phyloP scores from a whole-genome alignment of 352 stramenopile genomes.

The Pythium plurisporium region DNA sequence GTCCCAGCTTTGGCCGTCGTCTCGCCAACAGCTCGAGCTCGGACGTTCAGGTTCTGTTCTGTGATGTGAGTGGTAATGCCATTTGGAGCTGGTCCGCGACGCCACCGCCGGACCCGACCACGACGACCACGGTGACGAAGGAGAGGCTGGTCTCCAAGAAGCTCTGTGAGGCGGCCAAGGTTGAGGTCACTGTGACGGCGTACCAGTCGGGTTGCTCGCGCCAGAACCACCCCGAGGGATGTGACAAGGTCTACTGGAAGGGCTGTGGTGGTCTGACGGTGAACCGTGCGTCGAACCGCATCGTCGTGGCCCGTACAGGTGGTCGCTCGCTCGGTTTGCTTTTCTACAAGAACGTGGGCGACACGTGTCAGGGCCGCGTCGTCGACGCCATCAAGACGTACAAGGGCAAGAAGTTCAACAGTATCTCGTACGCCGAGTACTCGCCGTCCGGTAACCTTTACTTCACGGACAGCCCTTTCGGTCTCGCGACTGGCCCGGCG shows the following conservation, averaged over 20 bases:
- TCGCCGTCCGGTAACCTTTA: constrained; percentile 59
- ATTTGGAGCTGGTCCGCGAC: constrained; percentile 69
- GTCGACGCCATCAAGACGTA: constrained; percentile 71
- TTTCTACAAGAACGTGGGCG: constrained; percentile 48
- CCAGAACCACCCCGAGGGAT: constrained; percentile 72
- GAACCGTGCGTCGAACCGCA: constrained; percentile 52
- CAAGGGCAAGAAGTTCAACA: constrained; percentile 78
- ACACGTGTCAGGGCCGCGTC: constrained; percentile 60
- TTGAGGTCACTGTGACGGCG: constrained; percentile 55
- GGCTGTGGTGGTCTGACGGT: constrained; percentile 76
- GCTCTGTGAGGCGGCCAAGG: constrained; percentile 26
- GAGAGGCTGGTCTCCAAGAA: constrained; percentile 61
- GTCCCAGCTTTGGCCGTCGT: constrained; percentile 30
- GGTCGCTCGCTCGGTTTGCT: constrained; percentile 69
- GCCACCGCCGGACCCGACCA: constrained; percentile 24
- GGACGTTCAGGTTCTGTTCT: constrained; percentile 53
- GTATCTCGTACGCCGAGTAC: constrained; percentile 65
- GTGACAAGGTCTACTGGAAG: constrained; percentile 74
- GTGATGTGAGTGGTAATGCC: constrained; percentile 63
- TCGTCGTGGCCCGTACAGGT: constrained; percentile 70
- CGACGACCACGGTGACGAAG: constrained; percentile 27
- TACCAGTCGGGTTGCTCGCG: constrained; percentile 80
- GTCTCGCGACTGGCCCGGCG: constrained; percentile 46
- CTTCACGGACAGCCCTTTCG: constrained; percentile 79
- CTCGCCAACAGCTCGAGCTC: constrained; percentile 32